These are phyloP conservation scores for Solanum chacoense DNA, from an alignment of 305 asterid species.

Conservation along the genomic window DNA sequence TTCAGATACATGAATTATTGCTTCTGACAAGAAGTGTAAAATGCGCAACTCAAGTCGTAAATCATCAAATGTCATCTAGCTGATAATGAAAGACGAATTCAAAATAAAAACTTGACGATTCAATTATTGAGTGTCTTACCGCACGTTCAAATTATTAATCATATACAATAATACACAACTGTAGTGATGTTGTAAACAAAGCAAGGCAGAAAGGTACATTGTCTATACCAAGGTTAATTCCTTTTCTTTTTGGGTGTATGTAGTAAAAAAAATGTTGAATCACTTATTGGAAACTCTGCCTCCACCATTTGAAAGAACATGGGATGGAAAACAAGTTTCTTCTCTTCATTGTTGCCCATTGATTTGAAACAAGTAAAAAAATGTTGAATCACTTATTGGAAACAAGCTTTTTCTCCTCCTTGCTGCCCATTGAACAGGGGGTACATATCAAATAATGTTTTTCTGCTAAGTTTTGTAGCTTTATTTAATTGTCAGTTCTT, in stretches of 20 bases:
- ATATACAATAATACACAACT: not conserved
- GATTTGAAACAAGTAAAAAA: too few relatives aligned
- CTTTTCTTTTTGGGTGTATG: not conserved
- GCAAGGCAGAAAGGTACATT: not conserved
- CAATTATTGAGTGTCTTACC: not conserved
- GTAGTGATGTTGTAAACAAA: not conserved
- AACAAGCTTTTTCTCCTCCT: too few relatives aligned
- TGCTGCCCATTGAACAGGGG: too few relatives aligned
- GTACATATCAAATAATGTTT: too few relatives aligned
- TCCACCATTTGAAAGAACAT: too few relatives aligned
- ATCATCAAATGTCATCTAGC: not conserved
- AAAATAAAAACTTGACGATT: not conserved
- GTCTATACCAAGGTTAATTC: not conserved
- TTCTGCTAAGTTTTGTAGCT: not conserved
- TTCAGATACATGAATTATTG: conserved; percentile 21
- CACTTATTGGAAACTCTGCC: not conserved
- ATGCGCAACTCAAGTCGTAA: not conserved
- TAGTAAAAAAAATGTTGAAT: not conserved
- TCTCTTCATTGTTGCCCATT: too few relatives aligned
- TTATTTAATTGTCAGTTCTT: not conserved
- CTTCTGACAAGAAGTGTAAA: conserved; percentile 59
- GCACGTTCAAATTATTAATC: not conserved
- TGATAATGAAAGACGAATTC: not conserved
- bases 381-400: too few relatives aligned
- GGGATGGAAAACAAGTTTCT: too few relatives aligned